Base-by-base conservation (phyloP, 345 rosid genomes). In the Carallia pectinifolia region DNA sequence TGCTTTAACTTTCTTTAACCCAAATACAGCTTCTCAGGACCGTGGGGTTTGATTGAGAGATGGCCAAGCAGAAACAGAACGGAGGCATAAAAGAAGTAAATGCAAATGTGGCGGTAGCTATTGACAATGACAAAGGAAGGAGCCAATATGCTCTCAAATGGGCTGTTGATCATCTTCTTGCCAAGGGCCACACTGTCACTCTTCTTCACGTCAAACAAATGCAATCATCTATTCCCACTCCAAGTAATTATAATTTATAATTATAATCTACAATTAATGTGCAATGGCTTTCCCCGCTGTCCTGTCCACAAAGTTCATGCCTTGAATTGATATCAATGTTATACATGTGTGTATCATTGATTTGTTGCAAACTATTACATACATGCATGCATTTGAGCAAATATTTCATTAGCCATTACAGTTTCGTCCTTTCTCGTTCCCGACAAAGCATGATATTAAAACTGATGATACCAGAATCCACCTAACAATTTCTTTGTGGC, bases 61-160 rank as follows among this genome's bases (percentile, higher is more conserved):
- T 58, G 68, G 64, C 37, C 17, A 58, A 47, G 65, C 52, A 66
- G 66, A 62, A 34, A 60, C 52, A 66, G 66, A 62, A 34, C 60
- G 58, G 62, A 59, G 63, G 39, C 60, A 68, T 55, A 39, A 73
- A 36, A 50, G 87, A 82, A 9, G 81, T 59, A 13, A 70, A 2
- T 23, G 64, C 85, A 13, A 69, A 2, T 23, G 67, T 88, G 18
- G 87, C 84, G 0, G 89, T 91, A 64, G 98, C 96, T 16, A 75
- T 91, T 2, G 92, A 91, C 76, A 88, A 69, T 72, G 96, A 93
- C 73, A 93, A 87, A 74, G 87, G 83, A 19, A 85, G 97, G 16
- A 88, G 98, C 81, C 94, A 89, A 29, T 74, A 83, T 48, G 96
- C 96, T 7, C 74, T 93, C 62, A 91, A 77, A 81, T 93, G 98